These are phyloP conservation scores for Trapa bicornis DNA, from an alignment of 345 rosid genomes.

Conservation along the genomic window DNA sequence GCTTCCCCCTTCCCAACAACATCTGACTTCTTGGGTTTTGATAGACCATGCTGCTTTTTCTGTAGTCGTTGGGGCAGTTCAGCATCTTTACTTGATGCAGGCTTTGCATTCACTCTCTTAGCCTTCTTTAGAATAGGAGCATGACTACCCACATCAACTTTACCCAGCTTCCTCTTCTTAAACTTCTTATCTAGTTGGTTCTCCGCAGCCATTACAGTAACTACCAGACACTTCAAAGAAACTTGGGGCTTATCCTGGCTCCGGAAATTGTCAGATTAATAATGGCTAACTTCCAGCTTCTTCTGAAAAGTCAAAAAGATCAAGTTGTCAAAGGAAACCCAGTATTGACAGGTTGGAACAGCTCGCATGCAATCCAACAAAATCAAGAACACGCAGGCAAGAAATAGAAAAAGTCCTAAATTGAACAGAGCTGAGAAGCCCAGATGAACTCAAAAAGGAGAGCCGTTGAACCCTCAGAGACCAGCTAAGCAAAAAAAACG, in stretches of 20 bases:
- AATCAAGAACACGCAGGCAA: no score
- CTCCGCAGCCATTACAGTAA: constrained; percentile 33
- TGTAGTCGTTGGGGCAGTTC: constrained; percentile 6
- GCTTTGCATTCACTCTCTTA: constrained; percentile 16
- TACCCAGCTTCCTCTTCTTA: constrained; percentile 32
- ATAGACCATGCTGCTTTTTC: background rate
- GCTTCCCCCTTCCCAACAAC: constrained; percentile 2
- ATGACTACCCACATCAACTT: constrained; percentile 7
- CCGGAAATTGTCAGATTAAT: background rate
- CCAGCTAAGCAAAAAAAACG: no score
- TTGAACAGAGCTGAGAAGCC: no score
- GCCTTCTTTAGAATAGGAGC: constrained; percentile 21
- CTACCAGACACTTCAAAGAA: no score
- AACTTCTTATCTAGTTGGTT: constrained; percentile 18
- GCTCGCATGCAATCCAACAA: background rate
- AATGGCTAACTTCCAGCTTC: no score
- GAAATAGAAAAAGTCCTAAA: no score
- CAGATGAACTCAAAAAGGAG: no score
- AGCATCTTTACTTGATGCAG: constrained; percentile 11
- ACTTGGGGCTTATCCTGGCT: background rate
- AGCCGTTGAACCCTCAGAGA: no score
- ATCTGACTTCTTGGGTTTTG: constrained; percentile 4
- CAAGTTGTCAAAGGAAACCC: background rate
- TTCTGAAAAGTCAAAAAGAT: no score
- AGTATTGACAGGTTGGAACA: background rate